phyloP scores from a whole-genome alignment of 179 eudicot genomes.

The Silene coronaria region DNA sequence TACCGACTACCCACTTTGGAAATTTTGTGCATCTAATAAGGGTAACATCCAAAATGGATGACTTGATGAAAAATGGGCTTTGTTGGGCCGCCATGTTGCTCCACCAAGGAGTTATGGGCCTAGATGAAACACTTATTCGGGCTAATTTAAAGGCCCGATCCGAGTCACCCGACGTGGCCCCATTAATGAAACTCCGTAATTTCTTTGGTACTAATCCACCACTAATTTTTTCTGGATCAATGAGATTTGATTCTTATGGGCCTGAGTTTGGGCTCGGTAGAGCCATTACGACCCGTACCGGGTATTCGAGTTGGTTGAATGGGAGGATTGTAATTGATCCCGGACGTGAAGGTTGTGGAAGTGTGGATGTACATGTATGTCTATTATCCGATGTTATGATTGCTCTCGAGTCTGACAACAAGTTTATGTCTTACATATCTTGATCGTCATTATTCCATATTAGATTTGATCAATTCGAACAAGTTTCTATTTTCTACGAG shows the following conservation, averaged over 20 bases:
- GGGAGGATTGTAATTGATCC: constrained; percentile 4
- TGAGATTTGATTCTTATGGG: constrained; percentile 4
- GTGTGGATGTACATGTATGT: constrained; percentile 16
- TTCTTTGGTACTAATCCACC: constrained; percentile 7
- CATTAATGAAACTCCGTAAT: neutral
- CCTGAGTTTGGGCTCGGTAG: constrained; percentile 15
- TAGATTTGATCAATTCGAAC: no score
- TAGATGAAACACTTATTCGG: neutral
- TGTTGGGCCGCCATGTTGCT: neutral
- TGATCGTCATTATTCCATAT: neutral
- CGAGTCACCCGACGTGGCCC: neutral
- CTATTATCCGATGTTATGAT: constrained; percentile 2
- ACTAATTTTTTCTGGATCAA: constrained; percentile 5
- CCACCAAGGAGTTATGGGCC: neutral
- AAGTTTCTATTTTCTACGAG: no score
- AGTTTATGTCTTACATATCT: neutral
- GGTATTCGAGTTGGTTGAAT: constrained; percentile 1
- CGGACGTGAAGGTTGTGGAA: constrained; percentile 17
- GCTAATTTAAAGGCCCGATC: neutral
- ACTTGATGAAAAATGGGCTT: neutral
- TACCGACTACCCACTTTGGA: neutral
- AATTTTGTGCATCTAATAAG: neutral
- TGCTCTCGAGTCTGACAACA: neutral
- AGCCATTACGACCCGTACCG: constrained; percentile 7
- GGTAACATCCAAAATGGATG: neutral